Base-by-base conservation (phyloP, 306 rosid species). In the Rosa chinensis region DNA sequence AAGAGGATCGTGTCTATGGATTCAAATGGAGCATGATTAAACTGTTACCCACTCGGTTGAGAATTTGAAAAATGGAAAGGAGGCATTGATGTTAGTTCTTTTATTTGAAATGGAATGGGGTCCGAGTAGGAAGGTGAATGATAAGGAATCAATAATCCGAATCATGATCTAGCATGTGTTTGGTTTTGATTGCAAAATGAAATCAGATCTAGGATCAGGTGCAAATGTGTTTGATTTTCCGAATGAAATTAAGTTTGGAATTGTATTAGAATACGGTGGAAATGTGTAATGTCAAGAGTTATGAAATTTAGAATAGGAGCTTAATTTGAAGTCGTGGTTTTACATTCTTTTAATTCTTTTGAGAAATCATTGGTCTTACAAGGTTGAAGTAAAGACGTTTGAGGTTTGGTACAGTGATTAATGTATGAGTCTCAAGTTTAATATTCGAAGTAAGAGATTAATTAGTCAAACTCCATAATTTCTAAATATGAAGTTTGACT, bases 1-100 rank as follows among this genome's bases (percentile, higher is more conserved):
- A 37, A 4, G 23, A 35, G 20, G 47, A 18, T 8, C 3, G 20
- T 39, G 48, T 66, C 47, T 66, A 35, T 39, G 43, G 71, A 39
- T 66, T 66, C 71, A 66, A 66, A 66, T 37, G 12, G 25, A 39
- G 18, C 47, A 66, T 66, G 48, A 66, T 66, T 66, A 39, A 17
- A 66, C 10, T 7, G 69, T 39, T 2, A 39, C 71, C 1, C 48
- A 11, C 68, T 63, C 71, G 14, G 21, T 40, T 66, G 8, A 17
- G 42, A 63, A 32, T 32, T 63, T 63, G 69, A 32, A 63, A 63
- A 14, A 6, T 63, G 9, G 39, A 28, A 4, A 32, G 9, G 44
- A 35, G 5, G 42, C n/a, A 35, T 28, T 63, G 10, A 5, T 63
- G 43, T 5, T 63, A 8, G n/a, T 32, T 14, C 2, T 25, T 10